Percentiles rank a stretch among this genome's conserved stretches.
phyloP scores from a whole-genome alignment of 75 land plant genomes.

The Cunninghamia lanceolata region DNA sequence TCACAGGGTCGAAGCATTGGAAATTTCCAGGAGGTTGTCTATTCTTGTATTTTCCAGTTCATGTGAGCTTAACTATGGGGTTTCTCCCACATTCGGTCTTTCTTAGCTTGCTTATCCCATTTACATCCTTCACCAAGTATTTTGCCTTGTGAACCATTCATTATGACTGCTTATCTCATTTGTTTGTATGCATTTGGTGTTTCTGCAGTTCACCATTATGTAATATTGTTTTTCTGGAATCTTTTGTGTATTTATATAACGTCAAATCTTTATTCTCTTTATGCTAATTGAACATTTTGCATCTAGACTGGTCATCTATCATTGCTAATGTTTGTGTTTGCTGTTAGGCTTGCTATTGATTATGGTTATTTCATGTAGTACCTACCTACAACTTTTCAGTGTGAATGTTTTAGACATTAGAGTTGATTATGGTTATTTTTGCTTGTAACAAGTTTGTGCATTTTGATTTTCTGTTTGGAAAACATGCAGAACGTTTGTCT shows the following conservation, averaged over 20 bases:
- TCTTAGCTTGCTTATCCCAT: too few relatives aligned
- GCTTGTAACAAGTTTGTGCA: background rate
- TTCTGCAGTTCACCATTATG: background rate
- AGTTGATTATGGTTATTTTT: background rate
- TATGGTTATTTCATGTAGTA: background rate
- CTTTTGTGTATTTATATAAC: background rate
- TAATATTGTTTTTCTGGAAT: background rate
- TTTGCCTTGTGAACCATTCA: background rate
- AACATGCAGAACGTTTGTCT: conserved; percentile 67
- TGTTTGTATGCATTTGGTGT: background rate
- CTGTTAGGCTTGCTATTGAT: background rate
- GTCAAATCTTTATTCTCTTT: background rate
- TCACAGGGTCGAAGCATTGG: too few relatives aligned
- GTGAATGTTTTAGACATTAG: background rate
- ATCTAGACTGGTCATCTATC: background rate
- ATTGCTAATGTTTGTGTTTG: background rate
- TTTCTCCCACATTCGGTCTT: too few relatives aligned
- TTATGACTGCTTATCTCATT: background rate
- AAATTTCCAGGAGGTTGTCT: too few relatives aligned
- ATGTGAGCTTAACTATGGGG: too few relatives aligned
- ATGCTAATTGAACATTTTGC: background rate
- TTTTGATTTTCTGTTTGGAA: background rate
- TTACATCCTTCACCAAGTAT: background rate
- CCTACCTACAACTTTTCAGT: background rate
- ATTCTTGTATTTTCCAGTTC: too few relatives aligned